Percentiles rank a stretch among this genome's conserved stretches.
Conservation (phyloP, 768 basidiomycete species). For the Auriscalpium vulgare region DNA sequence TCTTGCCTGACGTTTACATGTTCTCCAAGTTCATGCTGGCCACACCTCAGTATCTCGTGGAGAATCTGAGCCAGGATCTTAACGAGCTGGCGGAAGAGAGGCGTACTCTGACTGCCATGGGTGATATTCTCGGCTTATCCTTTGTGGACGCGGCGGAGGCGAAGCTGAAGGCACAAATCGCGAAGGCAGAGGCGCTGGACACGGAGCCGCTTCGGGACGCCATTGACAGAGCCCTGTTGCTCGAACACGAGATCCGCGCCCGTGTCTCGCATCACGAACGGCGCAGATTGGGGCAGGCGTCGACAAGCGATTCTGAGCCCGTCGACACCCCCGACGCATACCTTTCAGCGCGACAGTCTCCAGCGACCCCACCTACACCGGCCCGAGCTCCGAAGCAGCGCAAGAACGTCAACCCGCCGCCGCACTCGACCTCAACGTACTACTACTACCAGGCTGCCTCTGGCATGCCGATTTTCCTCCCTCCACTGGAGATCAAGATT, state of each 20-base stretch:
- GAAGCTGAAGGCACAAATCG: slow-evolving; percentile 74
- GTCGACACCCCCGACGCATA: slow-evolving; percentile 53
- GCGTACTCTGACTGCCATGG: slow-evolving; percentile 50
- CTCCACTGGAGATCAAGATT: slow-evolving; percentile 93
- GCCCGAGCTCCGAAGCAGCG: slow-evolving; percentile 51
- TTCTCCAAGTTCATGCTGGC: slow-evolving; percentile 97
- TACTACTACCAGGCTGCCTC: slow-evolving; percentile 94
- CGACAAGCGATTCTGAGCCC: slow-evolving; percentile 4
- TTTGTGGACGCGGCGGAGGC: slow-evolving; percentile 77
- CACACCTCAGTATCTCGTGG: slow-evolving; percentile 74
- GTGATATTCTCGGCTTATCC: slow-evolving; percentile 67
- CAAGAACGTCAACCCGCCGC: slow-evolving; percentile 78
- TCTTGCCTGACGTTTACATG: slow-evolving; percentile 82
- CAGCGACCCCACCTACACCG: slow-evolving; percentile 15
- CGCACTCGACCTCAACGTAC: slow-evolving; percentile 83
- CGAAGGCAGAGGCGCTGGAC: slow-evolving; percentile 70
- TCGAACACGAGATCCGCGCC: slow-evolving; percentile 46
- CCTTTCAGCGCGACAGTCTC: slow-evolving; percentile 34
- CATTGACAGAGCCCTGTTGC: slow-evolving; percentile 55
- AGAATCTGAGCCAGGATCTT: slow-evolving; percentile 66
- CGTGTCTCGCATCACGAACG: slow-evolving; percentile 22
- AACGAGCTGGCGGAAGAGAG: slow-evolving; percentile 68
- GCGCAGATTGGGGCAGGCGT: slow-evolving; percentile 21
- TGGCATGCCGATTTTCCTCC: slow-evolving; percentile 86
- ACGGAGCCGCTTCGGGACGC: slow-evolving; percentile 53